A percentile compares a stretch with the other conserved stretches of the same genome.
phyloP scores from a whole-genome alignment of 768 basidiomycete species.

The Amanita molliuscula region DNA sequence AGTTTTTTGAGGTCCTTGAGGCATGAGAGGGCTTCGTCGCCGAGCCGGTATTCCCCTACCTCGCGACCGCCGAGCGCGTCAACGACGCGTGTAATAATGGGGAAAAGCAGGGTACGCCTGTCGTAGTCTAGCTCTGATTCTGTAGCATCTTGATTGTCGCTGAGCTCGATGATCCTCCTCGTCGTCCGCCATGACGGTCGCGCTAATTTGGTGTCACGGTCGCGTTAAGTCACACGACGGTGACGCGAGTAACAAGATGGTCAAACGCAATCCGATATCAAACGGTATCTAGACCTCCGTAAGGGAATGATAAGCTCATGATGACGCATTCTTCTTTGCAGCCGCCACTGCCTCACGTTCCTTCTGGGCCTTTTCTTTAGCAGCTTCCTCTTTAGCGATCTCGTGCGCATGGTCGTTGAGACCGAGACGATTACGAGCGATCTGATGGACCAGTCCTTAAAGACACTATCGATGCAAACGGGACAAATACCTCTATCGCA shows the following conservation, averaged over 20 bases:
- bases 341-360: constrained; percentile 23
- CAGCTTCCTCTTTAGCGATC: constrained; percentile 63
- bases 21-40: constrained; percentile 76
- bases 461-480: neutral
- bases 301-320: neutral
- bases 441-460: constrained; percentile 31
- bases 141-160: constrained; percentile 18
- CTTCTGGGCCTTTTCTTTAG: constrained; percentile 52
- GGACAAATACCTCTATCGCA: constrained; percentile 62
- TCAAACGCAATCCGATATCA: neutral
- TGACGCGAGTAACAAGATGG: neutral
- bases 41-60: constrained; percentile 56
- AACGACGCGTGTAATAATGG: constrained; percentile 64
- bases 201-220: constrained; percentile 1
- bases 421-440: constrained; percentile 84
- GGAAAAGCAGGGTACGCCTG: constrained; percentile 48
- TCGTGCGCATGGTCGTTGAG: constrained; percentile 85
- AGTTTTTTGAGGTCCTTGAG: constrained; percentile 90
- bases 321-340: neutral
- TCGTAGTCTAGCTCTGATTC: constrained; percentile 18
- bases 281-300: neutral
- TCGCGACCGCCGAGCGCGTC: constrained; percentile 76
- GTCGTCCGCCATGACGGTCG: constrained; percentile 3
- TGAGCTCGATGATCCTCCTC: constrained; percentile 20
- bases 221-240: constrained; percentile 4